Evolutionary conservation across 306 rosid genomes (phyloP).

Genomic region (Cicer arietinum): DNA sequence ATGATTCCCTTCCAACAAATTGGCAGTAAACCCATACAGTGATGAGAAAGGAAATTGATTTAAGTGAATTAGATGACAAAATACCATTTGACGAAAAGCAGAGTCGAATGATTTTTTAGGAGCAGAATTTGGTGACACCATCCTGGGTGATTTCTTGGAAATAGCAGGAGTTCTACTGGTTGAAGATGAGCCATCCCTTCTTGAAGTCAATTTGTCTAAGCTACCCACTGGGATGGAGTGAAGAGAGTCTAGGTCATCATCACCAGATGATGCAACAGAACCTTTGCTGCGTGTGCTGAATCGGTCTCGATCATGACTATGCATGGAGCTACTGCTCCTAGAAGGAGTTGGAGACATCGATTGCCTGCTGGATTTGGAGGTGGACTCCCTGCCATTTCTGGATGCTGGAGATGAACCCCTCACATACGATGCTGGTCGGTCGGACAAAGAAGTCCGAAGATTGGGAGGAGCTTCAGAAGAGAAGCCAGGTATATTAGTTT

Average conservation of each 20-base stretch:
- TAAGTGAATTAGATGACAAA: slow-evolving; percentile 36
- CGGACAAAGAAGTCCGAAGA: slow-evolving; percentile 83
- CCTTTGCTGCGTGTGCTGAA: slow-evolving; percentile 81
- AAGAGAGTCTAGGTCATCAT: slow-evolving; percentile 79
- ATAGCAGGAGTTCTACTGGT: slow-evolving; percentile 59
- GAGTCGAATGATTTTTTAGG: slow-evolving; percentile 80
- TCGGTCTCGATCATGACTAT: slow-evolving; percentile 78
- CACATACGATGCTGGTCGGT: slow-evolving; percentile 81
- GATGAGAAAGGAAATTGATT: neutral
- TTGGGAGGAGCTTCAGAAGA: slow-evolving; percentile 87
- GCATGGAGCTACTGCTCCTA: slow-evolving; percentile 73
- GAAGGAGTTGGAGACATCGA: slow-evolving; percentile 86
- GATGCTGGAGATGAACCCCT: slow-evolving; percentile 92
- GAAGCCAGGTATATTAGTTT: slow-evolving; percentile 83
- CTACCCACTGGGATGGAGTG: slow-evolving; percentile 71
- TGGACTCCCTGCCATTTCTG: slow-evolving; percentile 66
- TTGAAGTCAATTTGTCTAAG: slow-evolving; percentile 63
- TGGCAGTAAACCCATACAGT: neutral
- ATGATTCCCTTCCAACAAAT: slow-evolving; percentile 16
- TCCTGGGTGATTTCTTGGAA: slow-evolving; percentile 67
- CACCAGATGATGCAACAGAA: slow-evolving; percentile 80
- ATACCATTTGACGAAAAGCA: slow-evolving; percentile 78
- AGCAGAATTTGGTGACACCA: slow-evolving; percentile 64
- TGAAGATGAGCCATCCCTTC: slow-evolving; percentile 58
- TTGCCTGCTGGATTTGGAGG: slow-evolving; percentile 63